Percentiles rank a stretch among this genome's conserved stretches.
Evolutionary conservation across 345 rosid genomes (phyloP).

Genomic region (Melaleuca alternifolia): DNA sequence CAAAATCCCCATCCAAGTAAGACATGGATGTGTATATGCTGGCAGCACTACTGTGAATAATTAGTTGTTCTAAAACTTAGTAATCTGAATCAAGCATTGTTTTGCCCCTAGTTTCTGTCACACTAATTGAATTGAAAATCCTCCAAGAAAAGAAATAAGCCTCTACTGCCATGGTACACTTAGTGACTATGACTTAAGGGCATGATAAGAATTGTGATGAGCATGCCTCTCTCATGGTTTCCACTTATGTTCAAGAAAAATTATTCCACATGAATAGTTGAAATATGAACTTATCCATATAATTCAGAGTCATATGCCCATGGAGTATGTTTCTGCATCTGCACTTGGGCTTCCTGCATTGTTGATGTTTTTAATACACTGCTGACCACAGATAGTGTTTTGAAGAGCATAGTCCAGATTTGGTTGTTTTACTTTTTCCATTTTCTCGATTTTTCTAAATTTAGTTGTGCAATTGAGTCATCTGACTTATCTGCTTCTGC

Average conservation of each 20-base stretch:
- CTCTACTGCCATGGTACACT: neutral
- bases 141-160: neutral
- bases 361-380: neutral
- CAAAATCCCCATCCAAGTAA: slow-evolving; percentile 97
- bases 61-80: neutral
- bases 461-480: neutral
- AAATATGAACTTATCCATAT: neutral
- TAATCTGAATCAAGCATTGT: neutral
- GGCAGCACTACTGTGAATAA: neutral
- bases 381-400: neutral
- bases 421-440: neutral
- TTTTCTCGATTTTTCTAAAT: neutral
- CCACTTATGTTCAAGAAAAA: neutral
- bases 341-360: neutral
- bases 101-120: neutral
- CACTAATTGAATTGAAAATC: neutral
- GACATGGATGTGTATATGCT: neutral
- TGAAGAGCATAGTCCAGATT: neutral
- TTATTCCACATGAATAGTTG: neutral
- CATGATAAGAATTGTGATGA: neutral
- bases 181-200: neutral
- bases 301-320: neutral
- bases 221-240: neutral
- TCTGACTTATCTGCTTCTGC: neutral
- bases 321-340: neutral